Conservation (phyloP, 306 rosid genomes). For the Cajanus cajan region DNA sequence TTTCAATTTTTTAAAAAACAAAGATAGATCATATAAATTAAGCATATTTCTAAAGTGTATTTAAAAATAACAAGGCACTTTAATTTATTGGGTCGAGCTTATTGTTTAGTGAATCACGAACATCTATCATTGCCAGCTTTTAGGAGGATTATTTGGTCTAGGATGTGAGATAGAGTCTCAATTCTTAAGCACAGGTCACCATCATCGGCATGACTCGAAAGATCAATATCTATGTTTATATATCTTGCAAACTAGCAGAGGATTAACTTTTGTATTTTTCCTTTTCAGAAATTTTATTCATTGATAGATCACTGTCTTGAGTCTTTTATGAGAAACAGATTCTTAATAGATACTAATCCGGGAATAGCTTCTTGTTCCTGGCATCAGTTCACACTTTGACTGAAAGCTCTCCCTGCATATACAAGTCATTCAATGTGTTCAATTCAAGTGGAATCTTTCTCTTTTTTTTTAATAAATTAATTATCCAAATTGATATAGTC, state of each 20-base stretch:
- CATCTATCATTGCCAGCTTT: neutral
- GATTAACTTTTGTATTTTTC: neutral
- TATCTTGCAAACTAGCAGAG: neutral
- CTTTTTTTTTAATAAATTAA: neutral
- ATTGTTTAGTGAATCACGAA: neutral
- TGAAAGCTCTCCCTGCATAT: neutral
- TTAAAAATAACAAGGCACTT: neutral
- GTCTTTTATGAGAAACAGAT: neutral
- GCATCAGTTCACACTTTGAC: neutral
- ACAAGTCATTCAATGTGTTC: neutral
- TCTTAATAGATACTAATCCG: neutral
- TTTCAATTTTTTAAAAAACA: too few species aligned
- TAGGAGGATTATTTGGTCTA: neutral
- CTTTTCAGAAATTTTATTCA: neutral
- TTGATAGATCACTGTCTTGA: neutral
- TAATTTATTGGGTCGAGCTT: neutral
- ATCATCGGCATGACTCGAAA: constrained; percentile 14
- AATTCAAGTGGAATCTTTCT: neutral
- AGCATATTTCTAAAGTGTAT: neutral
- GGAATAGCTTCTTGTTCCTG: neutral
- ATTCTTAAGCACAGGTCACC: constrained; percentile 4
- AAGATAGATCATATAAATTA: neutral
- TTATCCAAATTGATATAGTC: neutral
- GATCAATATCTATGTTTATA: neutral
- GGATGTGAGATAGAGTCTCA: neutral